Percentiles rank a stretch among this genome's conserved stretches.
Conservation (phyloP, 2,329 filamentous ascomycete species). For the Diaporthe longicolla region DNA sequence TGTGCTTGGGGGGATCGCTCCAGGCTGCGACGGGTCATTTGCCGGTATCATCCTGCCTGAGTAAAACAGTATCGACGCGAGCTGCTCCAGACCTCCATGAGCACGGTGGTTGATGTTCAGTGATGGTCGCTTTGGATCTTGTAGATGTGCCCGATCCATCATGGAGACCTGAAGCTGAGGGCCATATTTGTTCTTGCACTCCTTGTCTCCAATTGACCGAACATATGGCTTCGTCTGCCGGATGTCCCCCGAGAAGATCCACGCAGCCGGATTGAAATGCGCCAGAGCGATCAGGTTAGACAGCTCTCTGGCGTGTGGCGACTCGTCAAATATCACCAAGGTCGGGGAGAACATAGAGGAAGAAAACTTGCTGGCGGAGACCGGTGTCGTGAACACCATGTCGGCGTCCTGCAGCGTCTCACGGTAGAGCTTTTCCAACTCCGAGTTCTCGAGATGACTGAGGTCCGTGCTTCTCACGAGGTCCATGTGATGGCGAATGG, state of each 20-base stretch:
- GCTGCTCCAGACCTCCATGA: background rate
- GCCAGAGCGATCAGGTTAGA: conserved; percentile 17
- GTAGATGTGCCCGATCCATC: conserved; percentile 3
- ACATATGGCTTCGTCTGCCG: background rate
- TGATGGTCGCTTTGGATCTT: background rate
- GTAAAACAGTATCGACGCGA: conserved; percentile 6
- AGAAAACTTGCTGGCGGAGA: conserved; percentile 15
- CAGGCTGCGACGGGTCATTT: background rate
- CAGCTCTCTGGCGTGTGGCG: conserved; percentile 16
- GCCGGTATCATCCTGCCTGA: background rate
- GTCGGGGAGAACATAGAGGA: background rate
- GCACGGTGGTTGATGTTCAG: conserved; percentile 31
- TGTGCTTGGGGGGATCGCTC: background rate
- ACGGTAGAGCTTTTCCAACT: background rate
- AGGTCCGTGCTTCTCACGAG: background rate
- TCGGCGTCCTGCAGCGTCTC: background rate
- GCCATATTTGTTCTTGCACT: background rate
- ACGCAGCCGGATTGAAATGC: background rate
- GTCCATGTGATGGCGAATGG: no score
- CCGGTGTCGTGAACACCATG: conserved; percentile 2
- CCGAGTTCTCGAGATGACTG: background rate
- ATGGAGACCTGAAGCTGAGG: conserved; percentile 5
- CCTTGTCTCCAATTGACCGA: no score
- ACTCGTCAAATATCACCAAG: conserved; percentile 24
- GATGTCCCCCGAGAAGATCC: conserved; percentile 17